phyloP scores from a whole-genome alignment of 2,329 filamentous ascomycete species.

The Bipolaris sorokiniana region DNA sequence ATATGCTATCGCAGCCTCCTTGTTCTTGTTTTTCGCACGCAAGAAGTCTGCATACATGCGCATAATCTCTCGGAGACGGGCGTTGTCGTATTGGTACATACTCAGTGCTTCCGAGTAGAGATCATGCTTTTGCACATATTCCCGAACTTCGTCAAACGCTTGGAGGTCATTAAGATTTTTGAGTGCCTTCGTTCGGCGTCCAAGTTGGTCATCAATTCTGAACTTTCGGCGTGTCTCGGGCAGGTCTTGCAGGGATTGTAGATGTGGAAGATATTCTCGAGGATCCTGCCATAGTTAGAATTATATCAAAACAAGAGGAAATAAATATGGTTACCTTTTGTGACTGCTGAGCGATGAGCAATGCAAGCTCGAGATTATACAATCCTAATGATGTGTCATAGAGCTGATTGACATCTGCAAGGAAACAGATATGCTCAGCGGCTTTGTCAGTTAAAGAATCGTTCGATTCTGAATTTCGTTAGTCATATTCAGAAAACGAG shows the following conservation, averaged over 20 bases:
- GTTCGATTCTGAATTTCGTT: slow-evolving; percentile 46
- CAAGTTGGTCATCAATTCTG: slow-evolving; percentile 86
- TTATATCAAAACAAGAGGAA: background rate
- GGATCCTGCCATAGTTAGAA: slow-evolving; percentile 64
- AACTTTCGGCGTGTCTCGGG: slow-evolving; percentile 74
- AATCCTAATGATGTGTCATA: slow-evolving; percentile 90
- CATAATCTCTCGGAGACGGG: slow-evolving; percentile 71
- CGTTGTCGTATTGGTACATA: slow-evolving; percentile 81
- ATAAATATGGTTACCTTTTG: slow-evolving; percentile 65
- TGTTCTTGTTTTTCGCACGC: slow-evolving; percentile 74
- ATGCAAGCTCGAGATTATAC: slow-evolving; percentile 87
- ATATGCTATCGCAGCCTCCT: slow-evolving; percentile 88
- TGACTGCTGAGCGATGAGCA: slow-evolving; percentile 92
- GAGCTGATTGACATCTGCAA: slow-evolving; percentile 88
- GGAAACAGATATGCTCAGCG: slow-evolving; percentile 95
- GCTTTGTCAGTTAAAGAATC: slow-evolving; percentile 76
- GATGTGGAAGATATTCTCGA: slow-evolving; percentile 91
- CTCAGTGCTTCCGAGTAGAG: slow-evolving; percentile 80
- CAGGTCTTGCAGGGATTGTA: slow-evolving; percentile 83
- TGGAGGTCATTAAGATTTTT: slow-evolving; percentile 74
- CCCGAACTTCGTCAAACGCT: slow-evolving; percentile 76
- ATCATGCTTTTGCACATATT: slow-evolving; percentile 77
- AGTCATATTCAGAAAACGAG: background rate
- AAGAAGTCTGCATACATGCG: slow-evolving; percentile 80
- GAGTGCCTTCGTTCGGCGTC: slow-evolving; percentile 77